Evolutionary conservation across 805 yeast species (phyloP), one percentile per base, ranked within the genome.

Genomic region (Wickerhamomyces queroliae): DNA sequence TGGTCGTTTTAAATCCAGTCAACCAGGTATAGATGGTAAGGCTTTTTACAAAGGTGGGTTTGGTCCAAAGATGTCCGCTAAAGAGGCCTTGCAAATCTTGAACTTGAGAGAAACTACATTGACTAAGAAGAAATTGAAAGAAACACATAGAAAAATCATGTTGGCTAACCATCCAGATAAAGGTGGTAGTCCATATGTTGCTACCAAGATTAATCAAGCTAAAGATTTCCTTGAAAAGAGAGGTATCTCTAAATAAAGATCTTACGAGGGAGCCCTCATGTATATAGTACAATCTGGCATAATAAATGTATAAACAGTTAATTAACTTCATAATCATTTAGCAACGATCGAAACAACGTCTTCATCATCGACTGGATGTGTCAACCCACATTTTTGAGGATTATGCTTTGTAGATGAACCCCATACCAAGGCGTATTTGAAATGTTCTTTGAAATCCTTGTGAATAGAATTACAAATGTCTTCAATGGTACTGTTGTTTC

Each of bases 361-460:
- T 57, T 90, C 97, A 58, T 91, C 98, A 50, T 85, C 78, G 12
- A 93, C 82, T 27, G 68, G 67, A 59, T 91, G 99, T 46, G 58
- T 75, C 41, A 91, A 67, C 0, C 99, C 98, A 69, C 98, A 91
- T 58, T 91, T 91, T 57, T 91, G 99, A 4, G 98, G 98, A 26
- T 91, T 86, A 58, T 88, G 95, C 59, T 93, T 93, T 7, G 97
- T 84, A 35, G 95, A 82, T 1, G 90, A 79, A 0, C 99, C 99
- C 97, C 98, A 91, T 6, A 91, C 96, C 54, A 89, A 64, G 1
- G 98, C 98, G 59, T 90, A 89, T 59, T 89, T 87, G 70, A 93
- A 91, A 54, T 84, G 87, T 47, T 83, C 80, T 56, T 89, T 90
- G 71, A 91, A 84, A 53, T 90, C 96, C 50, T 95, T 76, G 59